Evolutionary conservation across 2,329 filamentous ascomycete genomes (phyloP).

Genomic region (Colletotrichum truncatum): DNA sequence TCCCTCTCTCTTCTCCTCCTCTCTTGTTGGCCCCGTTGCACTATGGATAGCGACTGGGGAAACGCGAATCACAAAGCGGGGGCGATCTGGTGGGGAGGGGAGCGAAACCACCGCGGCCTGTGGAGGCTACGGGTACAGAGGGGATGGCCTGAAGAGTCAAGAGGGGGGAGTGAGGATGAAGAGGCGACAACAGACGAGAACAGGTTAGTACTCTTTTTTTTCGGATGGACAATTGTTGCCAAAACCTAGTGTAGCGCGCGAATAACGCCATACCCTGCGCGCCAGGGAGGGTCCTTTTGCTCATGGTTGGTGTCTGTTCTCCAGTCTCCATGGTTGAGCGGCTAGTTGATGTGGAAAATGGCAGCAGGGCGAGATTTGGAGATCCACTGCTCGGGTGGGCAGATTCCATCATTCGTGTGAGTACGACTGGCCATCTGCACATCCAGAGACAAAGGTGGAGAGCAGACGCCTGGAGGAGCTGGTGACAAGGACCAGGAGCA

Average conservation of each 20-base stretch:
- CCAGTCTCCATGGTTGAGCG: slow-evolving; percentile 28
- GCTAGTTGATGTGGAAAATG: slow-evolving; percentile 30
- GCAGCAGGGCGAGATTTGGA: slow-evolving; percentile 30
- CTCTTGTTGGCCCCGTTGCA: slow-evolving; percentile 23
- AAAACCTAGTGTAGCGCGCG: slow-evolving; percentile 28
- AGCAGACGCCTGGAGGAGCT: slow-evolving; percentile 22
- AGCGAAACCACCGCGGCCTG: slow-evolving; percentile 25
- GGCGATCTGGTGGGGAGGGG: slow-evolving; percentile 28
- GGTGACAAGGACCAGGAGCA: slow-evolving; percentile 27
- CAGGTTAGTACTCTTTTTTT: slow-evolving; percentile 16
- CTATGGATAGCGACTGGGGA: slow-evolving; percentile 27
- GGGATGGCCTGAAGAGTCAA: slow-evolving; percentile 4
- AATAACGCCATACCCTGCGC: slow-evolving; percentile 31
- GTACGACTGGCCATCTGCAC: slow-evolving; percentile 28
- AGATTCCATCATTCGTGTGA: slow-evolving; percentile 31
- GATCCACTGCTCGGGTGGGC: slow-evolving; percentile 27
- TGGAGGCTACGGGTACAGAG: slow-evolving; percentile 21
- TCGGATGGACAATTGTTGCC: slow-evolving; percentile 12
- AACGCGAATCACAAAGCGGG: slow-evolving; percentile 29
- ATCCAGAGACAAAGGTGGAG: slow-evolving; percentile 28
- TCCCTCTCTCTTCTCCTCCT: background rate
- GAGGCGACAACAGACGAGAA: slow-evolving; percentile 14
- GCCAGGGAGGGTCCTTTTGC: slow-evolving; percentile 23
- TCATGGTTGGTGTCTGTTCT: slow-evolving; percentile 27
- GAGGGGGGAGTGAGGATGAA: slow-evolving; percentile 18